phyloP scores from a whole-genome alignment of 192 early-diverging fungal genomes.

The Coemansia sp. region DNA sequence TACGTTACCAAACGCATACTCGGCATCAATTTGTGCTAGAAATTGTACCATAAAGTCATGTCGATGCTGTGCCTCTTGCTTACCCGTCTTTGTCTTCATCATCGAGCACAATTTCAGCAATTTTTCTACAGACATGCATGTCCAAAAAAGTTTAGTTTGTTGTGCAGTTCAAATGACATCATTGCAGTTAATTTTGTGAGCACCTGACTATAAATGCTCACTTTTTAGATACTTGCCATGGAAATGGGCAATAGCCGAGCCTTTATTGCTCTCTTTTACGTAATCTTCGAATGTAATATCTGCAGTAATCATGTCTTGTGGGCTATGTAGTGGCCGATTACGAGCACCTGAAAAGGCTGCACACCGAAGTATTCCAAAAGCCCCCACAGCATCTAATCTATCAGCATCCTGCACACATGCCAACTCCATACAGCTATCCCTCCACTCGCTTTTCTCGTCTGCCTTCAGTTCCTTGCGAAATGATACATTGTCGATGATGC shows the following conservation, averaged over 20 bases:
- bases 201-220: too few species aligned
- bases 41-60: constrained; percentile 60
- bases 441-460: constrained; percentile 54
- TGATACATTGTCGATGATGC: constrained; percentile 61
- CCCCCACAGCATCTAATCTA: constrained; percentile 70
- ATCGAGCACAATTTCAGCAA: constrained; percentile 59
- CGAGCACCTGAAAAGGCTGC: constrained; percentile 68
- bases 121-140: constrained; percentile 56
- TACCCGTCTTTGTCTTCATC: constrained; percentile 62
- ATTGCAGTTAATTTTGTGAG: too few species aligned
- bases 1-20: constrained; percentile 45
- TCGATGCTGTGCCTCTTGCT: constrained; percentile 58
- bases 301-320: constrained; percentile 48
- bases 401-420: constrained; percentile 73
- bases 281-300: constrained; percentile 65
- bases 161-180: too few species aligned
- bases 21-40: constrained; percentile 57
- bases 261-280: constrained; percentile 49
- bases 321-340: constrained; percentile 58
- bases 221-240: constrained; percentile 46
- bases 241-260: constrained; percentile 65
- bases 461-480: constrained; percentile 66
- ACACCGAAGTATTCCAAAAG: constrained; percentile 71
- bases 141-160: background rate
- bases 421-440: constrained; percentile 57